Conservation (phyloP, 2,329 filamentous ascomycete species). For the Magnaporthales sp. region DNA sequence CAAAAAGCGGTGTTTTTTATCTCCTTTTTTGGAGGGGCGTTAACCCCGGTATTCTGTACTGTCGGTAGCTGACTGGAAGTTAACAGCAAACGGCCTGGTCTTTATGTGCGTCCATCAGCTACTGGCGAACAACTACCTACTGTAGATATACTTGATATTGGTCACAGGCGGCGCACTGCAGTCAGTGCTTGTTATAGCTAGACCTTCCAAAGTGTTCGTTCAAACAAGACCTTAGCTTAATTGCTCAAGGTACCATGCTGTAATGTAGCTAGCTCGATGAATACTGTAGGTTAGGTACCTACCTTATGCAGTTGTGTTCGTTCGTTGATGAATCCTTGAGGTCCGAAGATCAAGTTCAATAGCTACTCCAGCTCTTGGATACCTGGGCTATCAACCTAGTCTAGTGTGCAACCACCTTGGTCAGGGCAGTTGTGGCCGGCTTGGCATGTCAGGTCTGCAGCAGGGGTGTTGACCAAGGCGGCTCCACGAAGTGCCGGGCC, state of each 20-base stretch:
- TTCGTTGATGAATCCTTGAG: neutral
- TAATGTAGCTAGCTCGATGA: neutral
- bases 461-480: neutral
- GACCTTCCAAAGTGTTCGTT: too few species aligned
- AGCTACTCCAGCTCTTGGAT: neutral
- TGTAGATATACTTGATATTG: too few species aligned
- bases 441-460: neutral
- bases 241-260: neutral
- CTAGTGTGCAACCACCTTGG: neutral
- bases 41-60: too few species aligned
- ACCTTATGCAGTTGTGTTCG: neutral
- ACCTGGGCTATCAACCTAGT: neutral
- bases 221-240: too few species aligned
- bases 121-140: too few species aligned
- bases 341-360: neutral
- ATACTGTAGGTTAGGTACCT: neutral
- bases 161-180: neutral
- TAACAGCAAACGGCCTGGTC: too few species aligned
- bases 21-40: too few species aligned
- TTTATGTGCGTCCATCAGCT: too few species aligned
- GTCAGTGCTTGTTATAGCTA: neutral
- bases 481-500: neutral
- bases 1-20: neutral
- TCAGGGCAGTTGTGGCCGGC: neutral
- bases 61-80: too few species aligned